Percentiles rank a stretch among this genome's conserved stretches.
phyloP scores from a whole-genome alignment of 768 basidiomycete genomes.

The Suillus lakei region DNA sequence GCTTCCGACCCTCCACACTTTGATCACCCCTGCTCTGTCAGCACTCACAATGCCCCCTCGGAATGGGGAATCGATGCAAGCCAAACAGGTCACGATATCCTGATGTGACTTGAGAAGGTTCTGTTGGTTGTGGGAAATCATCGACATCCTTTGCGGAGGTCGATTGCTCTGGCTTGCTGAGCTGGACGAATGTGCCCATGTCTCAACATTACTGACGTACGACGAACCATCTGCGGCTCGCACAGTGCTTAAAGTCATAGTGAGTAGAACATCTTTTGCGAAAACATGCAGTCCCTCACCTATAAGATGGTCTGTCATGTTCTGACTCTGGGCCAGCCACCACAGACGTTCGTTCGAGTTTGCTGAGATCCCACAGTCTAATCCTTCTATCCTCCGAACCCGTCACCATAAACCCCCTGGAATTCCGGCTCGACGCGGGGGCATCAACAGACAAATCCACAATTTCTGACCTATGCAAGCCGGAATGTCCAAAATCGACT shows the following conservation, averaged over 20 bases:
- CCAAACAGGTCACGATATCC: conserved; percentile 85
- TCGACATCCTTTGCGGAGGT: conserved; percentile 73
- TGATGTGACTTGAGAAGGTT: conserved; percentile 86
- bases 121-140: conserved; percentile 84
- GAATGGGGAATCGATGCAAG: conserved; percentile 91
- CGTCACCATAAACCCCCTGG: conserved; percentile 77
- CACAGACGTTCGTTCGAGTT: conserved; percentile 72
- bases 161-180: conserved; percentile 60
- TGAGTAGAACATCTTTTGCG: not conserved
- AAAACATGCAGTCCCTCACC: conserved; percentile 44
- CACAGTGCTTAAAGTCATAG: conserved; percentile 29
- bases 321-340: conserved; percentile 82
- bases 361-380: conserved; percentile 85
- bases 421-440: conserved; percentile 42
- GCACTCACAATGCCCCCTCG: conserved; percentile 91
- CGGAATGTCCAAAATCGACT: conserved; percentile 73
- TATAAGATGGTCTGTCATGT: conserved; percentile 76
- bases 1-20: conserved; percentile 83
- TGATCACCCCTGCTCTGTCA: conserved; percentile 87
- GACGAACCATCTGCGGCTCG: conserved; percentile 46
- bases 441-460: conserved; percentile 47
- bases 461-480: conserved; percentile 55
- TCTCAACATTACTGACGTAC: conserved; percentile 60
- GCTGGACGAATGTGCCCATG: conserved; percentile 54
- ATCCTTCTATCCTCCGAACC: conserved; percentile 92